Percentiles rank a stretch among this genome's conserved stretches.
These are phyloP conservation scores for Lasiodiplodia hormozganensis DNA, from an alignment of 2,329 filamentous ascomycete species.

Conservation along the genomic window DNA sequence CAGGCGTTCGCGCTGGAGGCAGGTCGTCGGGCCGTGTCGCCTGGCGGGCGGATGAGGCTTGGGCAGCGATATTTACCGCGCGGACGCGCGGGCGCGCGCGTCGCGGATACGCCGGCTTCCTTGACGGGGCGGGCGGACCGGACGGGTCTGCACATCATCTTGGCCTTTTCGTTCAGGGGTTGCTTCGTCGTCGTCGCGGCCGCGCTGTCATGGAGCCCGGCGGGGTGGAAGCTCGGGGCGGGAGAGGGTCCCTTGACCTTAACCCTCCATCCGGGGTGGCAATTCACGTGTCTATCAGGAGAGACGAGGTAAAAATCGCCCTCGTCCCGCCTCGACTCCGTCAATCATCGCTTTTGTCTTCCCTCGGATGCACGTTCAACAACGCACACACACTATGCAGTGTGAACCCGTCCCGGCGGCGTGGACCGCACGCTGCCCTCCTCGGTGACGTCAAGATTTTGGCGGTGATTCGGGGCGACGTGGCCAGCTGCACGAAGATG, in stretches of 20 bases:
- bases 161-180: constrained; percentile 3
- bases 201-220: neutral
- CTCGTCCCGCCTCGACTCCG: constrained; percentile 12
- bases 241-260: neutral
- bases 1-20: constrained; percentile 8
- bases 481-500: constrained; percentile 12
- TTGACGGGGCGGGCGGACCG: constrained; percentile 11
- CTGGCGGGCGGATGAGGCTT: constrained; percentile 17
- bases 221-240: constrained; percentile 22
- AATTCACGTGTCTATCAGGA: constrained; percentile 24
- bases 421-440: neutral
- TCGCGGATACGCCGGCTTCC: neutral
- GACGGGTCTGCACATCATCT: constrained; percentile 24
- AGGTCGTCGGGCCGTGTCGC: constrained; percentile 16
- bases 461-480: constrained; percentile 20
- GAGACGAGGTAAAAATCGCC: constrained; percentile 21
- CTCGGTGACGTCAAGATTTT: constrained; percentile 4
- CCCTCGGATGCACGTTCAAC: neutral
- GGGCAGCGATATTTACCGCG: constrained; percentile 19
- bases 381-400: neutral
- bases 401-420: neutral
- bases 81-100: neutral
- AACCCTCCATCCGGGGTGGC: constrained; percentile 2
- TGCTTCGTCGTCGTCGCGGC: neutral
- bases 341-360: neutral